Percentiles rank a stretch among this genome's conserved stretches.
phyloP scores from a whole-genome alignment of 495 filamentous ascomycete species.

The Penicillium riverlandense region DNA sequence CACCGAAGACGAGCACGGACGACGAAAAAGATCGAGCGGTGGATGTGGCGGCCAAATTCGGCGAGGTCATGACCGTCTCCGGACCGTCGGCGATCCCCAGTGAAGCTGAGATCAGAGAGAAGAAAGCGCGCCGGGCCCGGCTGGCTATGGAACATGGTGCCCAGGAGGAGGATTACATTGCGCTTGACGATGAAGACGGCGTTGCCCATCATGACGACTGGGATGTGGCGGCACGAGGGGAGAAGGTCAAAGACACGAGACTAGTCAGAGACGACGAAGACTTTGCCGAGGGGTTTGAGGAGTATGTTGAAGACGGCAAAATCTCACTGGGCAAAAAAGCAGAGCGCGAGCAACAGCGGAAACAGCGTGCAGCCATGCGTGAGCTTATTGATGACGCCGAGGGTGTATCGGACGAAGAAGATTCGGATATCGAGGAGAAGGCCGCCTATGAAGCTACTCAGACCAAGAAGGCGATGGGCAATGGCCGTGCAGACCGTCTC shows the following conservation, averaged over 20 bases:
- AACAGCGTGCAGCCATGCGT: constrained; percentile 68
- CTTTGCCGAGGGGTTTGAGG: constrained; percentile 90
- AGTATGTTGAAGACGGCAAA: constrained; percentile 79
- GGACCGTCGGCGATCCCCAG: constrained; percentile 56
- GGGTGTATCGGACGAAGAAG: constrained; percentile 53
- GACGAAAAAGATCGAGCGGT: constrained; percentile 53
- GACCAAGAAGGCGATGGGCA: constrained; percentile 71
- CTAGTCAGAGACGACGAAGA: constrained; percentile 85
- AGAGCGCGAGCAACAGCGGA: constrained; percentile 63
- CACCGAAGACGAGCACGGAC: constrained; percentile 51
- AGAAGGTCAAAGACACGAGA: constrained; percentile 56
- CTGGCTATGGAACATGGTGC: constrained; percentile 65
- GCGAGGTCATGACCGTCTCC: constrained; percentile 35
- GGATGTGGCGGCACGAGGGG: constrained; percentile 30
- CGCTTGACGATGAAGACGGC: constrained; percentile 49
- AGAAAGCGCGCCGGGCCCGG: constrained; percentile 79
- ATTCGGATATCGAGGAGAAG: constrained; percentile 70
- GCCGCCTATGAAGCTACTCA: constrained; percentile 88
- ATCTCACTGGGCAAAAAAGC: constrained; percentile 74
- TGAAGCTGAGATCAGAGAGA: constrained; percentile 83
- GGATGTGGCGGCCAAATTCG: constrained; percentile 62
- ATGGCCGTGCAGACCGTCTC: constrained; percentile 38
- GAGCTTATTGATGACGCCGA: constrained; percentile 82
- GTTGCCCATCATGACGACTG: constrained; percentile 39
- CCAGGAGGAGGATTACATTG: constrained; percentile 72